A percentile compares a stretch with the other conserved stretches of the same genome.
phyloP scores from a whole-genome alignment of 768 basidiomycete species.

The Cubamyces lactineus region DNA sequence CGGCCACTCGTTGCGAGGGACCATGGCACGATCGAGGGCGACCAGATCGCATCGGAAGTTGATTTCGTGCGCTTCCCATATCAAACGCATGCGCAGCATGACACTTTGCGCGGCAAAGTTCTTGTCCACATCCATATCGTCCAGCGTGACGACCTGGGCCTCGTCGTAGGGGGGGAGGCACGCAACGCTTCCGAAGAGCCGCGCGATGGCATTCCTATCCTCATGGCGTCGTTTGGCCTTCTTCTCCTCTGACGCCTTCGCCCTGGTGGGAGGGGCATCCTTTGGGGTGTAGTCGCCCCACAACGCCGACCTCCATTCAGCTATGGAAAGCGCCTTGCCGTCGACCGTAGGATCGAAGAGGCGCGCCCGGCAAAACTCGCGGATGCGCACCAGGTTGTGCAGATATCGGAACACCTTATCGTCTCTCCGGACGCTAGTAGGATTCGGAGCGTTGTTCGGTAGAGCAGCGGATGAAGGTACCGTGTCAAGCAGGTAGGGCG shows the following conservation, averaged over 20 bases:
- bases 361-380: neutral
- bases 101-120: too few species aligned
- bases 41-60: neutral
- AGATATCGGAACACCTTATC: neutral
- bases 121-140: too few species aligned
- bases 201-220: neutral
- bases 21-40: neutral
- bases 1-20: neutral
- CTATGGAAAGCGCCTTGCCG: neutral
- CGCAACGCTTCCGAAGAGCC: neutral
- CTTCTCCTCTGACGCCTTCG: neutral
- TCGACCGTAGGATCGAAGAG: neutral
- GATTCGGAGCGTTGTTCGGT: too few species aligned
- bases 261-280: too few species aligned
- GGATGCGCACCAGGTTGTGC: neutral
- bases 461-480: too few species aligned
- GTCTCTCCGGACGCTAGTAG: neutral
- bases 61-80: constrained; percentile 1
- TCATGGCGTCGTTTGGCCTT: neutral
- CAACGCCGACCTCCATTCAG: neutral
- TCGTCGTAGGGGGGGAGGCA: neutral
- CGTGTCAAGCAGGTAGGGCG: too few species aligned
- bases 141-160: too few species aligned
- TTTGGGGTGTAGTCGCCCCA: neutral
- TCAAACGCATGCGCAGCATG: neutral